Evolutionary conservation across 2,329 filamentous ascomycete genomes (phyloP), one percentile per base, ranked within the genome.

Genomic region (Fusarium robinianum): DNA sequence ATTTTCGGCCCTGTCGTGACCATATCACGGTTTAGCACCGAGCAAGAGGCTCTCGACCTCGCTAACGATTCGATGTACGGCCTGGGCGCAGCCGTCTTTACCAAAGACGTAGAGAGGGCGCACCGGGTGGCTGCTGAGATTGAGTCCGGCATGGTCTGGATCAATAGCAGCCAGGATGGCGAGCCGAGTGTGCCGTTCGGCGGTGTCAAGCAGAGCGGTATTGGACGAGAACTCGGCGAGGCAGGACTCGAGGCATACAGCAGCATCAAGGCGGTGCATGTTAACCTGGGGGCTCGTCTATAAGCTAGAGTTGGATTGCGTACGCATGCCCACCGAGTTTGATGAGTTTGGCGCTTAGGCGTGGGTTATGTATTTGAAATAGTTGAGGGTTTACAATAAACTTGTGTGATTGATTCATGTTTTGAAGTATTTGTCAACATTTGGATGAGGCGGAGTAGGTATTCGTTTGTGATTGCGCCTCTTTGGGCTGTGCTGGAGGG

Each of bases 1-100:
- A 92, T 94, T 69, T 95, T 95, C 67, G 89, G 89, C 50, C 89
- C 89, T 41, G 89, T 95, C 49, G 87, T 83, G 70, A 80, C 85
- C 58, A 84, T 94, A 60, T 79, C 84, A 72, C 92, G 90, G 75
- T 94, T 94, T 77, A 84, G 83, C 73, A 81, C 77, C 60, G 84
- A 88, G 72, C 87, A 84, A 15, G 88, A 94, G 35, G 87, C 81
- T 47, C 83, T 94, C 69, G 72, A 75, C 58, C 71, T 87, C 29
- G 87, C 80, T 57, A 92, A 94, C 75, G 76, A 81, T 72, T 84
- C 80, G 62, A 81, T 72, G 51, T 94, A 91, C 72, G 89, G 88
- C 61, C 81, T 94, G 33, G 88, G 88, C 46, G 84, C 88, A 34
- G 88, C 86, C 55, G 78, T 94, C 22, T 87, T 91, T 78, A 92